phyloP scores from a whole-genome alignment of 139 green algal genomes.

The Bryopsis sp. region DNA sequence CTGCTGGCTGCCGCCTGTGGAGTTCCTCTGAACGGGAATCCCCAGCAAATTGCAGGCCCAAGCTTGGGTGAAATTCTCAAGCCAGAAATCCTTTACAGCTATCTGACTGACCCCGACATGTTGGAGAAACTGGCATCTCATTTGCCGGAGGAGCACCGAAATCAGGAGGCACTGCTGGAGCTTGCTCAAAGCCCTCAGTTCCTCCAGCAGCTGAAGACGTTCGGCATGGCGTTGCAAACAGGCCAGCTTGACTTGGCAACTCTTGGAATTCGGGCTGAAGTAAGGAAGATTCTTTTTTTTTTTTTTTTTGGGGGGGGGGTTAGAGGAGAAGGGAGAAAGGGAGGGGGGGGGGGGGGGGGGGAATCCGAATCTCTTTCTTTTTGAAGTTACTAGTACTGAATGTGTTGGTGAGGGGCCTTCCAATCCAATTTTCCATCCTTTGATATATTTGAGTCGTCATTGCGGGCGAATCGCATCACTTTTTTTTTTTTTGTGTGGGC shows the following conservation, averaged over 20 bases:
- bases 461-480: too few species aligned
- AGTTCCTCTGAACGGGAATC: background rate
- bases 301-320: too few species aligned
- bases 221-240: constrained; percentile 44
- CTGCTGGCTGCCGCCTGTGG: background rate
- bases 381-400: too few species aligned
- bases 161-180: constrained; percentile 23
- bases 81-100: background rate
- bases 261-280: constrained; percentile 54
- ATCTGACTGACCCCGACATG: background rate
- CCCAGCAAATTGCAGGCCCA: background rate
- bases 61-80: background rate
- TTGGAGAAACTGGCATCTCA: background rate
- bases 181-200: constrained; percentile 57
- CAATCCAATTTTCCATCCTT: too few species aligned
- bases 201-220: constrained; percentile 51
- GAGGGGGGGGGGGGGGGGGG: too few species aligned
- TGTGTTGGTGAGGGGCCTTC: too few species aligned
- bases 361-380: too few species aligned
- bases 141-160: constrained; percentile 17
- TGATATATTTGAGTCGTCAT: too few species aligned
- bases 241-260: constrained; percentile 58
- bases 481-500: too few species aligned
- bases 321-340: too few species aligned
- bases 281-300: too few species aligned